Conservation (phyloP, 768 basidiomycete species). For the Symmetrospora coprosmae region DNA sequence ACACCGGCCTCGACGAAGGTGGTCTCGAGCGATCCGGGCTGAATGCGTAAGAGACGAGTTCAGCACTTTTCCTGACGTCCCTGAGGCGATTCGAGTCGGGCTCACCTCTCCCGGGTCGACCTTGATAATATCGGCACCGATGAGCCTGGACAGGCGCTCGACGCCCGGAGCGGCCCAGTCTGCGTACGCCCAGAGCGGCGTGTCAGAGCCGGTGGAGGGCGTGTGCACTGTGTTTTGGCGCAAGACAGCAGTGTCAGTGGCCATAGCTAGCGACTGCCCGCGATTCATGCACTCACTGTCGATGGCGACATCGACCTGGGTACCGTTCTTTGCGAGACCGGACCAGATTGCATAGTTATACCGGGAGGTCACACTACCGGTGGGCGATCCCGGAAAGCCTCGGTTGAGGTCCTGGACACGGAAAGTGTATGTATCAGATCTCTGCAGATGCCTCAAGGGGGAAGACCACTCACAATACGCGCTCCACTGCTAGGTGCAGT, state of each 20-base stretch:
- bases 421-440: too few relatives aligned
- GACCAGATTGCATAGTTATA: neutral
- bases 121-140: neutral
- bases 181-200: neutral
- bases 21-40: neutral
- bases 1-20: neutral
- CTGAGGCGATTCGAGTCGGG: too few relatives aligned
- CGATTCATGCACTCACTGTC: too few relatives aligned
- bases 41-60: too few relatives aligned
- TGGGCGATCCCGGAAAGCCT: neutral
- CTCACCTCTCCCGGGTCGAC: too few relatives aligned
- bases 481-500: neutral
- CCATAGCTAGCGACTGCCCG: too few relatives aligned
- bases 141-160: neutral
- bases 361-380: neutral
- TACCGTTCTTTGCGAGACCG: neutral
- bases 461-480: too few relatives aligned
- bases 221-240: too few relatives aligned
- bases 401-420: slow-evolving; percentile 1
- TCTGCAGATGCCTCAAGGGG: too few relatives aligned
- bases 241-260: too few relatives aligned
- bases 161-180: neutral
- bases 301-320: neutral
- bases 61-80: too few relatives aligned
- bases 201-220: neutral